Conservation (phyloP, 345 rosid species). For the Salix suchowensis region DNA sequence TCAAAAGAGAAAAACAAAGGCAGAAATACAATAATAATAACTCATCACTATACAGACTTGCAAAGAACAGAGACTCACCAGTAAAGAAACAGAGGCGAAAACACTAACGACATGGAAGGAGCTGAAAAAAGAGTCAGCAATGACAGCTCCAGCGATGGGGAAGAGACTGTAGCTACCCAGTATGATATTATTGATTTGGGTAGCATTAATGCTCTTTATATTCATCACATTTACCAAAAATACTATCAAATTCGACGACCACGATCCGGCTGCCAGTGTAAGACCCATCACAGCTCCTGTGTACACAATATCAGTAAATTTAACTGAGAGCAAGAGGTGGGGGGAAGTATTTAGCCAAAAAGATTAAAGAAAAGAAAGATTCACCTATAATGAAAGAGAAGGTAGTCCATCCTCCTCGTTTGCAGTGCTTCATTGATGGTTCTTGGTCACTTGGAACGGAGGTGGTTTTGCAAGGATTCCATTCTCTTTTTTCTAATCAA, state of each 20-base stretch:
- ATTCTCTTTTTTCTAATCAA: no score
- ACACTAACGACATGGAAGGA: slow-evolving; percentile 3
- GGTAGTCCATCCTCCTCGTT: slow-evolving; percentile 47
- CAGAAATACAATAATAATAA: background rate
- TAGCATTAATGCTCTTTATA: slow-evolving; percentile 24
- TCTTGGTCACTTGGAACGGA: no score
- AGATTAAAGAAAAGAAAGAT: background rate
- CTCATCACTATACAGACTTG: background rate
- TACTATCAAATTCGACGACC: slow-evolving; percentile 30
- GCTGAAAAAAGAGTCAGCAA: slow-evolving; percentile 20
- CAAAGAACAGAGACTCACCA: slow-evolving; percentile 19
- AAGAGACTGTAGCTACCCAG: slow-evolving; percentile 18
- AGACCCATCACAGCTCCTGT: slow-evolving; percentile 38
- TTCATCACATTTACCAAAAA: slow-evolving; percentile 27
- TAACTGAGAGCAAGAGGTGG: background rate
- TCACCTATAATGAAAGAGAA: slow-evolving; percentile 48
- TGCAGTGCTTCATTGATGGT: background rate
- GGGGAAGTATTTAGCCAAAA: background rate
- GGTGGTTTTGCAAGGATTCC: no score
- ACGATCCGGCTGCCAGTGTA: slow-evolving; percentile 37
- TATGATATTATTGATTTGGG: slow-evolving; percentile 24
- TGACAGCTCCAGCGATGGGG: slow-evolving; percentile 19
- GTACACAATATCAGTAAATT: background rate
- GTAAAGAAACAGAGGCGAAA: slow-evolving; percentile 12
- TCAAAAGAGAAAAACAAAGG: background rate